Conservation (phyloP, 257 asterid genomes). For the Lavandula angustifolia region DNA sequence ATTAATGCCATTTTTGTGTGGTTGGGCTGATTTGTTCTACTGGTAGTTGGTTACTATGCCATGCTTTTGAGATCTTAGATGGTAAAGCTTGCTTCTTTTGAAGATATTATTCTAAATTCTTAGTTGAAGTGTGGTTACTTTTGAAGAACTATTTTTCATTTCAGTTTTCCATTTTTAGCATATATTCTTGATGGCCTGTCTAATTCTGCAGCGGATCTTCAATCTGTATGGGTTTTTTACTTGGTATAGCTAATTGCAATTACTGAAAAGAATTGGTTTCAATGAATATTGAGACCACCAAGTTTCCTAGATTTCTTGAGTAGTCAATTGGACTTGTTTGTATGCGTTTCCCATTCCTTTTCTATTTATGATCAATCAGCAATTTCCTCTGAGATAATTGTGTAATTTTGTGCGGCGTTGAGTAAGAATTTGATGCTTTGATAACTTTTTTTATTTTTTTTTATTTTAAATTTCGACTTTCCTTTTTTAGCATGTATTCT, state of each 20-base stretch:
- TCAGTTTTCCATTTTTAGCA: not conserved
- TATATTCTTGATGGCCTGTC: not conserved
- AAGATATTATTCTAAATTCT: not conserved
- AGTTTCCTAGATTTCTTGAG: not conserved
- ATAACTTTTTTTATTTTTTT: too few species aligned
- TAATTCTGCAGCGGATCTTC: conserved; percentile 28
- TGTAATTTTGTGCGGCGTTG: too few species aligned
- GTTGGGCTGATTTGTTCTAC: conserved; percentile 27
- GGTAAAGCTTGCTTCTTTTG: not conserved
- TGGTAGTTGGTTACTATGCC: not conserved
- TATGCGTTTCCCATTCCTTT: not conserved
- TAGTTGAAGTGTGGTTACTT: conserved; percentile 17
- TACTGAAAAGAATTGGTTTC: not conserved
- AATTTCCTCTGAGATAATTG: not conserved
- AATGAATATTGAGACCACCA: conserved; percentile 1
- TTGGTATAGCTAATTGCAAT: conserved; percentile 4
- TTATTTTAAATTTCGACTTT: not conserved
- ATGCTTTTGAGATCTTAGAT: conserved; percentile 29
- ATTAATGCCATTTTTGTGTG: conserved; percentile 6
- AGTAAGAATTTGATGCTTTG: too few species aligned
- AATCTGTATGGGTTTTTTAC: conserved; percentile 6
- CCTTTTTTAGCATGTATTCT: not conserved
- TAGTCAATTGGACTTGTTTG: not conserved
- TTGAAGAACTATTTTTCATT: not conserved
- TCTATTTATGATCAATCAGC: not conserved